Base-by-base conservation (phyloP, 176 grass and related monocot genomes). In the Aegilops speltoides region DNA sequence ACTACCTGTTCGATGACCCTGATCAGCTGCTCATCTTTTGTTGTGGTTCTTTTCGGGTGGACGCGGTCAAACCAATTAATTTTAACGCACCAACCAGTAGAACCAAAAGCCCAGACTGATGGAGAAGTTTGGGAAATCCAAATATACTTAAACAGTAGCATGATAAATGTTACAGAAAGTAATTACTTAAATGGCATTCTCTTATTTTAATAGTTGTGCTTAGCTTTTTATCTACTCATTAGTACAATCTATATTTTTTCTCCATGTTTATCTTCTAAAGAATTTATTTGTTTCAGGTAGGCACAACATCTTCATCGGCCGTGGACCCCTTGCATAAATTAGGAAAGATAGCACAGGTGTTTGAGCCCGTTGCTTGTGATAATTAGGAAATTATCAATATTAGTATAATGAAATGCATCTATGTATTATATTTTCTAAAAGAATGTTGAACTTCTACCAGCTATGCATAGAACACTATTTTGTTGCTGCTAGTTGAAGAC, bases 271-370 rank as follows among this genome's bases (percentile, higher is more conserved):
- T 15, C 45, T 31, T 77, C 23, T 74, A n/a, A 72, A 80, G 36
- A 65, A 63, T 8, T 82, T 26, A 28, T 85, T 61, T 50, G 45
- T 82, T 86, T 45, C 87, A 95, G 93, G 85, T 95, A 65, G 93
- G 93, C 41, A 95, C 93, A 7, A 95, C 90, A 77, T 95, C 93
- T 79, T 95, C 93, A 34, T 86, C 93, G 38, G 90, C 93, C 46
- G 79, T 92, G 32, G 93, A 95, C 86, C 90, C 90, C 26, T 80
- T 95, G 83, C 81, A 67, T 62, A 70, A 88, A 63, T 43, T 95
- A 72, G 93, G 87, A 80, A 82, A 86, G 48, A 80, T 95, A 86
- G 85, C 93, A 32, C 91, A 95, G 93, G 93, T 95, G 32, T 15
- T 34, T 69, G 69, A 2, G 68, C 10, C 19, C 80, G 60, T 24